Conservation (phyloP, 2,329 filamentous ascomycete genomes). For the Colletotrichum zoysiae region DNA sequence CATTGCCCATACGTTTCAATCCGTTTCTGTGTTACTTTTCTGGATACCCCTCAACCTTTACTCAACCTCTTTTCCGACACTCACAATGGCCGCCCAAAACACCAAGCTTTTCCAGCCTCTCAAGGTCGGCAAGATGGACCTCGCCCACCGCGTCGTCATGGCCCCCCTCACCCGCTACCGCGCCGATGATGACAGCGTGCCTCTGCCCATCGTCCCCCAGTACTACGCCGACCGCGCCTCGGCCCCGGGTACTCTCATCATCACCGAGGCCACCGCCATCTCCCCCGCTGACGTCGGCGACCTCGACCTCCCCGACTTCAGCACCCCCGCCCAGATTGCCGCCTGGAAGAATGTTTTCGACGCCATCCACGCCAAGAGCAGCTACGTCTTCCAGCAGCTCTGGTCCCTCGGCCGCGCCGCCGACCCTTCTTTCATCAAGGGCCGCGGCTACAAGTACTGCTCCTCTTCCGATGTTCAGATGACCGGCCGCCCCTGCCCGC, state of each 20-base stretch:
- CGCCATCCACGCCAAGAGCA: slow-evolving; percentile 48
- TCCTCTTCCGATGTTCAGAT: slow-evolving; percentile 46
- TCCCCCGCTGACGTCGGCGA: slow-evolving; percentile 45
- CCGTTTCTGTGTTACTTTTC: background rate
- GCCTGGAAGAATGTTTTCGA: slow-evolving; percentile 48
- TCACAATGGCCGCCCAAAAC: slow-evolving; percentile 36
- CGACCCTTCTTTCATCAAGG: slow-evolving; percentile 37
- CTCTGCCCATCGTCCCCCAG: slow-evolving; percentile 44
- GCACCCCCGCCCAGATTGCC: slow-evolving; percentile 48
- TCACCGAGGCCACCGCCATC: slow-evolving; percentile 49
- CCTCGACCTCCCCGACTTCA: slow-evolving; percentile 58
- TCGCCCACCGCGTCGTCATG: slow-evolving; percentile 64
- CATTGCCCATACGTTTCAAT: background rate
- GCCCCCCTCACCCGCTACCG: slow-evolving; percentile 70
- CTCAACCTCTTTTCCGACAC: background rate
- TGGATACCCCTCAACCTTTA: background rate
- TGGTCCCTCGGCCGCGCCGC: slow-evolving; percentile 42
- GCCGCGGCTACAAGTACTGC: slow-evolving; percentile 46
- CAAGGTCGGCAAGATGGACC: slow-evolving; percentile 53
- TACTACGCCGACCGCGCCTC: slow-evolving; percentile 50
- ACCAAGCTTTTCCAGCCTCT: slow-evolving; percentile 58
- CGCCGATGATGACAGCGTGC: slow-evolving; percentile 54
- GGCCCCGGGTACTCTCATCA: slow-evolving; percentile 58
- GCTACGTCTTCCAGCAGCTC: slow-evolving; percentile 46
- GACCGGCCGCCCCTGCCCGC: slow-evolving; percentile 43